Percentiles rank a stretch among this genome's conserved stretches.
Evolutionary conservation across 768 basidiomycete genomes (phyloP).

Genomic region (Gautieria morchelliformis): DNA sequence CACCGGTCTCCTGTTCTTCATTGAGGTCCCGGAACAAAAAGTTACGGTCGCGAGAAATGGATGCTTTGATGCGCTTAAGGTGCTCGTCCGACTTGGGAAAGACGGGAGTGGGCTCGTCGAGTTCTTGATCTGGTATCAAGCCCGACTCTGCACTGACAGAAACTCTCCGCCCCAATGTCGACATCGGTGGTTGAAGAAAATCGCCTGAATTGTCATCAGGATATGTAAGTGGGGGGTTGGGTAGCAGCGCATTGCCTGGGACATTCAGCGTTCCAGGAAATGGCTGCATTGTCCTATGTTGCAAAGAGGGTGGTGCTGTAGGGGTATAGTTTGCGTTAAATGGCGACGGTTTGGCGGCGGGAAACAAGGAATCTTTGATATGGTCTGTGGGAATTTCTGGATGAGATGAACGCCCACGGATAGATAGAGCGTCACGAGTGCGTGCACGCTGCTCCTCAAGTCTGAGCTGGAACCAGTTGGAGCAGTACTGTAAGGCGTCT

Average conservation of each 20-base stretch:
- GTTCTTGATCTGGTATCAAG: conserved; percentile 53
- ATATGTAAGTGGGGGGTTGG: conserved; percentile 46
- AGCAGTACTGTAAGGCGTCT: conserved; percentile 86
- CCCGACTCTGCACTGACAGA: conserved; percentile 97
- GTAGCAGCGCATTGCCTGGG: conserved; percentile 68
- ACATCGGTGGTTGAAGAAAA: conserved; percentile 62
- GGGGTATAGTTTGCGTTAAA: conserved; percentile 17
- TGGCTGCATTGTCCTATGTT: conserved; percentile 49
- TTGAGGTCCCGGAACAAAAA: conserved; percentile 96
- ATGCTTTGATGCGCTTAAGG: conserved; percentile 74
- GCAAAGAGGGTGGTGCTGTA: conserved; percentile 37
- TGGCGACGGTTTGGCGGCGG: conserved; percentile 10
- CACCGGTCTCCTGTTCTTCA: conserved; percentile 90
- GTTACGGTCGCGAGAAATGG: conserved; percentile 81
- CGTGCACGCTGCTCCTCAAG: conserved; percentile 77
- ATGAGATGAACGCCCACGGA: conserved; percentile 38
- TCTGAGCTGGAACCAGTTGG: conserved; percentile 89
- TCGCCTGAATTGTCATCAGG: conserved; percentile 50
- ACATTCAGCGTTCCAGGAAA: conserved; percentile 69
- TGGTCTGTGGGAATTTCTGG: conserved; percentile 45
- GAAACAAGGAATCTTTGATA: conserved; percentile 41
- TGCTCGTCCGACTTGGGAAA: conserved; percentile 78
- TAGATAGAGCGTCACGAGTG: conserved; percentile 54
- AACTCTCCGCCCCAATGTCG: conserved; percentile 80
- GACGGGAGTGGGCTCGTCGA: conserved; percentile 61